Conservation (phyloP, 495 filamentous ascomycete species). For the Hapsidospora chrysogenum region DNA sequence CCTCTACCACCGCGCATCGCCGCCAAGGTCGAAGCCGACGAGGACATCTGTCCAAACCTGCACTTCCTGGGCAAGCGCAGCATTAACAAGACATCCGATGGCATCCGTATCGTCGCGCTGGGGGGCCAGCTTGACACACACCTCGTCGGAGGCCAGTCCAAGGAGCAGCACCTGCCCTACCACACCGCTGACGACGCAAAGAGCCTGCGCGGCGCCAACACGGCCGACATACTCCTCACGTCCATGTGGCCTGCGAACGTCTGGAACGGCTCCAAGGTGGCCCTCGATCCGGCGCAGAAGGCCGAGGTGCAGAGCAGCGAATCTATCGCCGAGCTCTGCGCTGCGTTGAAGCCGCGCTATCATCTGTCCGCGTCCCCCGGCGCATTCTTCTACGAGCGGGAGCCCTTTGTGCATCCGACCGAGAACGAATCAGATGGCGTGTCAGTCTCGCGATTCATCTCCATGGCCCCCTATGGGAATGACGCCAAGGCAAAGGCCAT, state of each 20-base stretch:
- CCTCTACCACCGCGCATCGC: slow-evolving; percentile 50
- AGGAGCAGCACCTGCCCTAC: slow-evolving; percentile 47
- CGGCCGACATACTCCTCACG: slow-evolving; percentile 74
- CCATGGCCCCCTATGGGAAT: slow-evolving; percentile 63
- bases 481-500: slow-evolving; percentile 61
- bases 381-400: slow-evolving; percentile 66
- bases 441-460: slow-evolving; percentile 71
- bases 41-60: slow-evolving; percentile 75
- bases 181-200: slow-evolving; percentile 67
- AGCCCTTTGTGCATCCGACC: slow-evolving; percentile 65
- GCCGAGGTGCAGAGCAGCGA: slow-evolving; percentile 22
- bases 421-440: slow-evolving; percentile 19
- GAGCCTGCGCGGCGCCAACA: slow-evolving; percentile 51
- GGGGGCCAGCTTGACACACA: slow-evolving; percentile 49
- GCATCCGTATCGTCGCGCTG: slow-evolving; percentile 65
- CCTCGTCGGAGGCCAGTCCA: slow-evolving; percentile 31
- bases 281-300: slow-evolving; percentile 26
- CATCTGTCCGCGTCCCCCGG: slow-evolving; percentile 57
- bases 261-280: slow-evolving; percentile 28
- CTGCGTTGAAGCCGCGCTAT: slow-evolving; percentile 66
- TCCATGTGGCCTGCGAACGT: slow-evolving; percentile 67
- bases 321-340: slow-evolving; percentile 56
- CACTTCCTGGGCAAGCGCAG: slow-evolving; percentile 76
- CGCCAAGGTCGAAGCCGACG: slow-evolving; percentile 50
- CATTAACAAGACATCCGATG: slow-evolving; percentile 75